Base-by-base conservation (phyloP, 768 basidiomycete genomes). In the Mycena galericulata region DNA sequence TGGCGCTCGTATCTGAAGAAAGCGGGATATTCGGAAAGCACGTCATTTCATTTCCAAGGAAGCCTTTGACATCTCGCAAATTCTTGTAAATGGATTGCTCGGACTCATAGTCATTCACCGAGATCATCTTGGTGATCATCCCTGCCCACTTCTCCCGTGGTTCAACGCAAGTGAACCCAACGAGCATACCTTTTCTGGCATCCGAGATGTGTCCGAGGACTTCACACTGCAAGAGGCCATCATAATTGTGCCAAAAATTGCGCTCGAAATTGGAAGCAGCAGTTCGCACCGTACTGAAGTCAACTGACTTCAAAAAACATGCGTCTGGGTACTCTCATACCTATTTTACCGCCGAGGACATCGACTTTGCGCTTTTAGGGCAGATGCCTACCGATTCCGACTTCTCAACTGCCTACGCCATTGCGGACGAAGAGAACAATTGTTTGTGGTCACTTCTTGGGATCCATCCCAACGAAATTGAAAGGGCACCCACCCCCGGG, bases 31-130 rank as follows among this genome's bases (percentile, higher is more conserved):
- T 24, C 58, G 3, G 51, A 60, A n/a, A 12, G 12, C 30, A 4
- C 51, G 67, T 6, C 69, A 77, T 65, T 77, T 62, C 65, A 65
- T 79, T 38, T 76, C 77, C 4, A 73, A 70, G 2, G 74, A 78
- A 50, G 74, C 76, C 6, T 41, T 51, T 11, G 71, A 74, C 54
- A 79, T 79, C 61, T 17, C 41, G 15, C n/a, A 56, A 8, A 74
- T 71, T 49, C 57, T 77, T 14, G 60, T 71, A 20, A 62, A 75
- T 29, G 76, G 75, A 11, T 46, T 77, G 2, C 59, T 79, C 12
- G 65, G 58, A 0, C 72, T 78, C 12, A 65, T 77, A 26, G n/a
- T 76, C 41, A 61, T 75, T 46, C 67, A 79, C 59, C 75, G 76
- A 14, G 75, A 67, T 24, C 56, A 67, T 36, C 55, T 67, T 6